Evolutionary conservation across 768 basidiomycete genomes (phyloP).

Genomic region (Amanita rubescens): DNA sequence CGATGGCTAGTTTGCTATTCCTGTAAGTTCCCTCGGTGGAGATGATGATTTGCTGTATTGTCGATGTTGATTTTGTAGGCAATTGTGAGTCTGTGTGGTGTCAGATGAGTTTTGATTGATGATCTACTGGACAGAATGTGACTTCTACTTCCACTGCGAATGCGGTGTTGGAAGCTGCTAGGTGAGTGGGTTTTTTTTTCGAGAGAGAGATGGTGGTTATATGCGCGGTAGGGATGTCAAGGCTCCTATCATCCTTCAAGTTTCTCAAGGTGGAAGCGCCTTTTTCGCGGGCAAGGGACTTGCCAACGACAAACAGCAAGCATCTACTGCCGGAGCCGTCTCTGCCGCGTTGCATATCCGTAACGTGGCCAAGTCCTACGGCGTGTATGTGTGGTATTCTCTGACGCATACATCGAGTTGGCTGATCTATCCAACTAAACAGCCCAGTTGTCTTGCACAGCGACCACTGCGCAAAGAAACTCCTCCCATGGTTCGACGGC

Average conservation of each 20-base stretch:
- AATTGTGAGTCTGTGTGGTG: slow-evolving; percentile 49
- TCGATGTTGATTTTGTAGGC: slow-evolving; percentile 36
- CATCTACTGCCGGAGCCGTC: slow-evolving; percentile 86
- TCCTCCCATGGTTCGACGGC: slow-evolving; percentile 98
- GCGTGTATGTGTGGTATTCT: slow-evolving; percentile 59
- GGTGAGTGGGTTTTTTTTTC: slow-evolving; percentile 34
- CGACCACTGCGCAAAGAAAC: slow-evolving; percentile 97
- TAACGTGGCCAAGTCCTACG: slow-evolving; percentile 81
- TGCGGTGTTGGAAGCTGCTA: slow-evolving; percentile 91
- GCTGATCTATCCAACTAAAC: slow-evolving; percentile 2
- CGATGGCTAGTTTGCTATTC: slow-evolving; percentile 65
- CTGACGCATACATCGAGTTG: neutral
- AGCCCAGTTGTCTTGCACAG: slow-evolving; percentile 97
- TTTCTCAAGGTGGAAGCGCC: slow-evolving; percentile 94
- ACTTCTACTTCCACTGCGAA: slow-evolving; percentile 96
- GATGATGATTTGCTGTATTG: neutral
- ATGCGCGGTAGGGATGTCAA: slow-evolving; percentile 70
- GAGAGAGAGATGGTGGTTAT: neutral
- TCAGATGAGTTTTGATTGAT: neutral
- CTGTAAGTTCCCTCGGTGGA: slow-evolving; percentile 39
- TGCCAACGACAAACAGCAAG: slow-evolving; percentile 91
- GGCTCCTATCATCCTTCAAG: slow-evolving; percentile 94
- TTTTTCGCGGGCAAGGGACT: slow-evolving; percentile 97
- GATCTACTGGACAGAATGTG: slow-evolving; percentile 66
- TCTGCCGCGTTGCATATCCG: slow-evolving; percentile 92